These are phyloP conservation scores for Aegilops speltoides DNA, from an alignment of 176 grass and related monocot species.

Conservation along the genomic window DNA sequence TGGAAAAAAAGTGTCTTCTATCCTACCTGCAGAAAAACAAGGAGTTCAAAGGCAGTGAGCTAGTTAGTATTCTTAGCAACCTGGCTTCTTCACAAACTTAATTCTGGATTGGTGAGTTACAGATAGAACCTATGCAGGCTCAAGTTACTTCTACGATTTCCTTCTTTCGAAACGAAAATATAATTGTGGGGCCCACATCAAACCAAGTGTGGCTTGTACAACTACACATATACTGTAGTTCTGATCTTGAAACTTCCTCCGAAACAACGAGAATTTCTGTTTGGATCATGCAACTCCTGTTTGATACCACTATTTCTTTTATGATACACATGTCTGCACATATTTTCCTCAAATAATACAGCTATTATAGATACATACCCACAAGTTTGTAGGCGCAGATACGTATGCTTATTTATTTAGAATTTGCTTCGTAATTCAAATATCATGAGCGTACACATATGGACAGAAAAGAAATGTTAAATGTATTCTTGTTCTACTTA, in stretches of 20 bases:
- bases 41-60: background rate
- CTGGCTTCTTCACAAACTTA: background rate
- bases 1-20: slow-evolving; percentile 38
- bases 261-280: background rate
- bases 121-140: background rate
- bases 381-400: background rate
- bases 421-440: background rate
- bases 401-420: background rate
- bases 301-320: slow-evolving; percentile 6
- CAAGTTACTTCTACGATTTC: background rate
- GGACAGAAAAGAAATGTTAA: background rate
- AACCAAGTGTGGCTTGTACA: background rate
- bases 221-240: background rate
- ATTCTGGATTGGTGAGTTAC: background rate
- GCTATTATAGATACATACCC: background rate
- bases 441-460: background rate
- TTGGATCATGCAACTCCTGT: slow-evolving; percentile 1
- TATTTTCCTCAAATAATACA: background rate
- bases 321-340: background rate
- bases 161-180: background rate
- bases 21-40: slow-evolving; percentile 39
- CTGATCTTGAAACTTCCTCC: background rate
- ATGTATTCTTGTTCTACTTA: background rate
- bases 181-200: background rate
- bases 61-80: background rate